Base-by-base conservation (phyloP, 306 rosid genomes). In the Inga laurina region DNA sequence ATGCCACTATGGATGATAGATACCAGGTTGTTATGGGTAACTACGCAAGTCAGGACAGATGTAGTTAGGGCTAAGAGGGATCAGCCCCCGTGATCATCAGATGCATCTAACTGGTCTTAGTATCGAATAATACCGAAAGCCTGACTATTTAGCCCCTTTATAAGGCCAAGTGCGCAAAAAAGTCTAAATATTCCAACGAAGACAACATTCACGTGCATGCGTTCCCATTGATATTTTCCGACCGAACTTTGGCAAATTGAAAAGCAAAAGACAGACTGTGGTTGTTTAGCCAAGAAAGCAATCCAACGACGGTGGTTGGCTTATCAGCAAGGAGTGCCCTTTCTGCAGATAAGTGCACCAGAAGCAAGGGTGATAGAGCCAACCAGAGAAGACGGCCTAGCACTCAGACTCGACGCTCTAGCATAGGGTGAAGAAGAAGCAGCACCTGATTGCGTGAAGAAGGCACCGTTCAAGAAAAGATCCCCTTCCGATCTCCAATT, bases 401-500 rank as follows among this genome's bases (percentile, higher is more conserved):
- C 91, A 64, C 92, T 88, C 8, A 92, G 84, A 30, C 96, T 92
- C 1, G 82, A 80, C 10, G 93, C 93, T 64, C 90, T 86, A 1
- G 96, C 81, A 34, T 90, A 91, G 84, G 66, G 79, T 0, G 88
- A 72, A 65, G 82, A 32, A 3, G 88, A 83, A 10, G 80, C 87
- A 0, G 89, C 88, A 8, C 96, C 96, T 0, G 96, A 86, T 45
- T 84, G 88, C 41, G 39, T 72, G 84, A 92, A 92, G 74, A 41
- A 92, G 1, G 97, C 97, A 0, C 97, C 94, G 43, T 92, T 92
- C 78, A 90, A 79, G 81, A 92, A 24, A 81, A 92, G 52, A 76
- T 90, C 97, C 0, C 97, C 97, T n/a, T 90, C 91, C 0, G 97
- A 90, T 39, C 91, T 86, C 95, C 95, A 91, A 76, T 91, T 91